Evolutionary conservation across 108 stramenopile genomes (phyloP).

Genomic region (Schizochytrium sp.): DNA sequence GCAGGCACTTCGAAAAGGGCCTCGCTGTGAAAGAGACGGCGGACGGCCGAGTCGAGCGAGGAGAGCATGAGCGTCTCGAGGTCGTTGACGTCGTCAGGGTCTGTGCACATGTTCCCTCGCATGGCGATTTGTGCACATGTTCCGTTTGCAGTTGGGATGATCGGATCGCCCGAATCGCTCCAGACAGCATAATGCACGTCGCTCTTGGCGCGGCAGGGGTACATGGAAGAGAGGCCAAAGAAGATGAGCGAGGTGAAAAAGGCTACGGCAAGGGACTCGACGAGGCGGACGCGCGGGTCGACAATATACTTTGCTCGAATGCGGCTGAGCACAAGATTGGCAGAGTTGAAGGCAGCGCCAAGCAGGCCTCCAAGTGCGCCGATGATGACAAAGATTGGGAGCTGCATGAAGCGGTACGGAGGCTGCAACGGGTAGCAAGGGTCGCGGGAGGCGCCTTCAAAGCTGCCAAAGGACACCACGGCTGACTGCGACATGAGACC

Average conservation of each 20-base stretch:
- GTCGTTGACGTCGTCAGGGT: conserved; percentile 55
- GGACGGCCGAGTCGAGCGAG: conserved; percentile 41
- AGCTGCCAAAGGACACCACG: conserved; percentile 48
- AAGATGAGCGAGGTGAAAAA: not conserved
- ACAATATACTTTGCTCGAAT: conserved; percentile 26
- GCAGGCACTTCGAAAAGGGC: conserved; percentile 35
- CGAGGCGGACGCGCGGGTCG: conserved; percentile 12
- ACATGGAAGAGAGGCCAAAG: conserved; percentile 4
- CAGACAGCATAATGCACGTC: not conserved
- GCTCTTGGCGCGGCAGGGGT: not conserved
- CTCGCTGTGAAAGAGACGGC: conserved; percentile 46
- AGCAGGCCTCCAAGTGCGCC: conserved; percentile 67
- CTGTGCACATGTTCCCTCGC: not conserved
- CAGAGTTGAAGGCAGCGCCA: conserved; percentile 52
- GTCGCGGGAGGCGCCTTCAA: conserved; percentile 6
- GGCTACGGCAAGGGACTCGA: conserved; percentile 35
- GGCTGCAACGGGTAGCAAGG: not conserved
- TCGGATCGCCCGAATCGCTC: not conserved
- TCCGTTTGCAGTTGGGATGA: not conserved
- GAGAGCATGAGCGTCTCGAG: conserved; percentile 65
- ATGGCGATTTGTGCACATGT: not conserved
- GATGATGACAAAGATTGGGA: conserved; percentile 57
- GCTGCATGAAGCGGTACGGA: conserved; percentile 35
- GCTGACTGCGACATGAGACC: not conserved
- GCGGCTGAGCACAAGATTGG: conserved; percentile 38